These are phyloP conservation scores for Spathaspora girioi DNA, from an alignment of 805 yeast species.

Conservation along the genomic window DNA sequence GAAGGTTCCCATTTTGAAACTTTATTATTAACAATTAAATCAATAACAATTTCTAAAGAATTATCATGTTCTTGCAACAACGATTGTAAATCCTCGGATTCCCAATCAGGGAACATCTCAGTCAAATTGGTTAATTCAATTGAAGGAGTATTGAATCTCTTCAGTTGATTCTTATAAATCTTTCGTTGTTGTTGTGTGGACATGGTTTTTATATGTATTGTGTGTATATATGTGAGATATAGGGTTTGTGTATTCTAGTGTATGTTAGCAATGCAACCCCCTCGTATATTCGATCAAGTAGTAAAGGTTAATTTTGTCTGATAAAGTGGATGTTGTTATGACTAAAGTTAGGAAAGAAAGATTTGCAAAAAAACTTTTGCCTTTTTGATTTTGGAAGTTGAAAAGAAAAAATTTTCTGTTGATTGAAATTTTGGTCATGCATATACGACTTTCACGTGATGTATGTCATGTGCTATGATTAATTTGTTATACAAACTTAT, in stretches of 20 bases:
- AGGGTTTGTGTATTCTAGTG: not conserved
- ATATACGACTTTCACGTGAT: not conserved
- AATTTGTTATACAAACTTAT: not conserved
- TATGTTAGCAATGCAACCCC: not conserved
- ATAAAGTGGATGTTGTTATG: not conserved
- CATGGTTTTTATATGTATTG: not conserved
- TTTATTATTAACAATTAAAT: slow-evolving; percentile 85
- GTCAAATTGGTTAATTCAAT: slow-evolving; percentile 51
- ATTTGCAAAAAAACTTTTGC: not conserved
- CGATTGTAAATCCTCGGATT: slow-evolving; percentile 72
- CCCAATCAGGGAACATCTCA: slow-evolving; percentile 96
- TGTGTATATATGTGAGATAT: not conserved
- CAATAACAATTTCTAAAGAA: slow-evolving; percentile 76
- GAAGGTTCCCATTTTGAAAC: slow-evolving; percentile 95
- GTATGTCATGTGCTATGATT: too few relatives aligned
- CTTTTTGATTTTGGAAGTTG: not conserved
- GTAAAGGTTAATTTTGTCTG: not conserved
- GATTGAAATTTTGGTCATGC: not conserved
- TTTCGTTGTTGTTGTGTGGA: slow-evolving; percentile 28
- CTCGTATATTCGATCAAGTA: not conserved
- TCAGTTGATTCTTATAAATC: slow-evolving; percentile 45
- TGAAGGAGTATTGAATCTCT: slow-evolving; percentile 29
- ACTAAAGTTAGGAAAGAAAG: not conserved
- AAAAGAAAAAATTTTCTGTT: not conserved
- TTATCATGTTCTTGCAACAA: slow-evolving; percentile 70